Percentiles rank a stretch among this genome's conserved stretches.
phyloP scores from a whole-genome alignment of 2,329 filamentous ascomycete species.

The Cytospora piceae region DNA sequence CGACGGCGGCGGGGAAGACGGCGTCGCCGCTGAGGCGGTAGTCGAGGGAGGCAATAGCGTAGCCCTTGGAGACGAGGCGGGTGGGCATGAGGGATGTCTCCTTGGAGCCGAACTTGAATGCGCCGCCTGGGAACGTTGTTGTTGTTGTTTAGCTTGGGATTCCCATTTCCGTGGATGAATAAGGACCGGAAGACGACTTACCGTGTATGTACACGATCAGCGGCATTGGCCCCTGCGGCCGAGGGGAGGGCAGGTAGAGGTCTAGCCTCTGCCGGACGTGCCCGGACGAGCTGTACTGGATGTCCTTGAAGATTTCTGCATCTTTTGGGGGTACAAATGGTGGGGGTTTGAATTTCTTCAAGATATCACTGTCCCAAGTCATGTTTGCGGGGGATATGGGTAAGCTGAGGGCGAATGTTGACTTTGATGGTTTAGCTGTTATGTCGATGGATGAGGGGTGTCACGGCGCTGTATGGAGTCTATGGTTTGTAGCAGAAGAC shows the following conservation, averaged over 20 bases:
- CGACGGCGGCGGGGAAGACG: constrained; percentile 25
- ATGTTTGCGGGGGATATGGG: background rate
- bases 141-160: background rate
- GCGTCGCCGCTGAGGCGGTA: constrained; percentile 30
- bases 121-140: constrained; percentile 16
- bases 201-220: constrained; percentile 29
- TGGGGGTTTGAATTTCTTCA: constrained; percentile 14
- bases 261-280: constrained; percentile 27
- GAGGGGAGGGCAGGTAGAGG: constrained; percentile 25
- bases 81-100: constrained; percentile 24
- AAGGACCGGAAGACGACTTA: background rate
- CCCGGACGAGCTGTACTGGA: constrained; percentile 25
- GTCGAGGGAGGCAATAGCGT: constrained; percentile 28
- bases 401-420: background rate
- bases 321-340: constrained; percentile 25
- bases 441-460: too few relatives aligned
- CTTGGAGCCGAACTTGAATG: constrained; percentile 28
- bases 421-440: background rate
- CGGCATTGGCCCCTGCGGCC: constrained; percentile 8
- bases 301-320: constrained; percentile 23
- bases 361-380: background rate
- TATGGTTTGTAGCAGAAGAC: too few relatives aligned
- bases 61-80: constrained; percentile 24
- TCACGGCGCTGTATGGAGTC: too few relatives aligned
- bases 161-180: too few relatives aligned